Evolutionary conservation across 768 basidiomycete genomes (phyloP), one percentile per base, ranked within the genome.

Genomic region (Crassisporium funariophilum): DNA sequence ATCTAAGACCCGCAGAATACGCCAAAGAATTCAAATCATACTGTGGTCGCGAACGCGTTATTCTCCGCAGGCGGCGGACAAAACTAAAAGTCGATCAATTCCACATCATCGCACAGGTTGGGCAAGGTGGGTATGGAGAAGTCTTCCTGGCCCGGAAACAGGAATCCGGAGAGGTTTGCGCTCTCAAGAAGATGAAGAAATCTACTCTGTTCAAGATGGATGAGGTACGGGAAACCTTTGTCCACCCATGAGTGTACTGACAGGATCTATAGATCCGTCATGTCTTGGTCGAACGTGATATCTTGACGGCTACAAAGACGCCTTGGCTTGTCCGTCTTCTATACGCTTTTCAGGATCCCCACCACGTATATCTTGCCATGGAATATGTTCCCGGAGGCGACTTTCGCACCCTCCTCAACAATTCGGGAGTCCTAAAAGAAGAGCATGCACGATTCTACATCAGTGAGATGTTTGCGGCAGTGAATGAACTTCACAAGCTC

Each of bases 331-430:
- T 98, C 37, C 77, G 86, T 19, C 74, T 99, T 6, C 72, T 99
- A 4, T 99, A 99, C 62, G 97, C 97, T 2, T 99, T 99, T 70
- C 97, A 99, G 68, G 95, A 99, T 60, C 73, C 82, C 0, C 77
- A 88, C 45, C 77, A 89, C 57, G 93, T 98, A 13, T 98, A 95
- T 63, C 86, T 98, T 36, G 95, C 95, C 1, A 98, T 98, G 95
- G 95, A 98, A 75, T 98, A 97, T 63, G 95, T 98, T 13, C 94
- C 95, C 1, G 97, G 97, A 16, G 97, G 97, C 39, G 97, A 99
- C 64, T 99, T 99, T 74, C 82, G 97, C 13, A 99, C 97, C 0
- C 79, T 99, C 29, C 78, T 99, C 29, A 99, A 98, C 70, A 99
- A 98, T 64, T 94, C 95, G 0, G 97, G 97, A 22, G 93, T 98